A percentile compares a stretch with the other conserved stretches of the same genome.
phyloP scores from a whole-genome alignment of 768 basidiomycete genomes.

The Paxillus ammoniavirescens region DNA sequence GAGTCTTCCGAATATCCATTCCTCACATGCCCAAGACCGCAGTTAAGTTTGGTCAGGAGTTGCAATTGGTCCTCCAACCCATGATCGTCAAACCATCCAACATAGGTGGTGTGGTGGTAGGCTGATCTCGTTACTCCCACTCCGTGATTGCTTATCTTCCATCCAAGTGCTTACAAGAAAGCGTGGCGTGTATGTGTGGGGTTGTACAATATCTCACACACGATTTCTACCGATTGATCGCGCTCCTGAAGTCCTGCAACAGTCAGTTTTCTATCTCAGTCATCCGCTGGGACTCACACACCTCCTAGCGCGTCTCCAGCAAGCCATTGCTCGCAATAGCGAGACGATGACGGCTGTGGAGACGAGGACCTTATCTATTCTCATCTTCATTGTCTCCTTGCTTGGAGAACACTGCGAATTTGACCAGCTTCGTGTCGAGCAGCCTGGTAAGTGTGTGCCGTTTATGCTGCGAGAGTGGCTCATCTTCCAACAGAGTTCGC shows the following conservation, averaged over 20 bases:
- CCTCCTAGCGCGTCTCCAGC: constrained; percentile 58
- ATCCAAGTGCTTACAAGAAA: constrained; percentile 79
- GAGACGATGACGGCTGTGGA: constrained; percentile 48
- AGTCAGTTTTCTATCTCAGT: constrained; percentile 36
- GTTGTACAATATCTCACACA: constrained; percentile 85
- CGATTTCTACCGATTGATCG: constrained; percentile 76
- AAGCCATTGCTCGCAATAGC: constrained; percentile 45
- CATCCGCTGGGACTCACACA: constrained; percentile 3
- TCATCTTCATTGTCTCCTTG: constrained; percentile 82
- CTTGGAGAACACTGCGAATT: constrained; percentile 90
- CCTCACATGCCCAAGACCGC: constrained; percentile 90
- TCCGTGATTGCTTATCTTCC: neutral
- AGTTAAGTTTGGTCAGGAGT: constrained; percentile 81
- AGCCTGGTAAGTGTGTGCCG: constrained; percentile 46
- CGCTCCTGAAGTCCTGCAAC: constrained; percentile 83
- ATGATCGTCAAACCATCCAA: constrained; percentile 89
- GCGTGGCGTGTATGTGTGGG: constrained; percentile 88
- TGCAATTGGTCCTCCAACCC: constrained; percentile 78
- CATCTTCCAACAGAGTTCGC: constrained; percentile 44
- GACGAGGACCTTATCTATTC: constrained; percentile 55
- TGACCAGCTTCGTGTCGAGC: constrained; percentile 66
- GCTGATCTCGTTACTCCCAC: constrained; percentile 13
- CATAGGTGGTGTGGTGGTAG: constrained; percentile 62
- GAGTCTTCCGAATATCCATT: constrained; percentile 82
- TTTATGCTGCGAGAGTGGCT: neutral